Base-by-base conservation (phyloP, 1,284 basidiomycete species). In the Thelephora terrestris region DNA sequence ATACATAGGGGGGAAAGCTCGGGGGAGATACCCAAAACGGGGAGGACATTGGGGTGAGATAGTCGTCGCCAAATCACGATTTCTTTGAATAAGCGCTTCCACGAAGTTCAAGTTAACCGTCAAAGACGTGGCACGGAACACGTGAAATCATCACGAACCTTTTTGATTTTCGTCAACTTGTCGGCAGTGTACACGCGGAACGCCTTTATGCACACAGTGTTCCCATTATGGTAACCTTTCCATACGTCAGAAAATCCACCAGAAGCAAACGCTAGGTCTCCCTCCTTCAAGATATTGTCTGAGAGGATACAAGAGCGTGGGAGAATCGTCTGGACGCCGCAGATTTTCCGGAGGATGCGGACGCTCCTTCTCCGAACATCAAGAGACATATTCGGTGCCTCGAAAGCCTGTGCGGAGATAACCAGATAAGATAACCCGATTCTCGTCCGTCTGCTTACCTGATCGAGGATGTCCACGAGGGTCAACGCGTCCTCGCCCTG, bases 211-310 rank as follows among this genome's bases (percentile, higher is more conserved):
- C 51, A 51, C 2, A 54, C 53, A 7, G 40, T 16, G n/a, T 42
- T 34, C 2, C 38, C 49, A 3, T 42, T 38, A 38, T 53, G 49
- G 16, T 12, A 6, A 4, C 53, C 52, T 18, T 32, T 43, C 45
- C 47, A 54, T 3, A 54, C 51, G 36, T 54, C 49, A 18, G 51
- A 48, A 46, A 54, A 54, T 4, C 51, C 51, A 14, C 53, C 53
- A 17, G 27, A 45, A 23, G 46, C 50, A 21, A 32, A 14, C n/a
- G 39, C 25, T 3, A 45, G 14, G n/a, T 49, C 47, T 24, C 37
- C 48, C 20, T 14, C 32, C 49, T 27, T 47, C n/a, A 10, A 20
- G 38, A 40, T 18, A 4, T 23, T 23, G 2, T 40, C 38, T 16
- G 38, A 40, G 23, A 40, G 38, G 4, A 40, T 40, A 4, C 23